phyloP scores from a whole-genome alignment of 129 eudicot genomes.

The Artemisia annua region DNA sequence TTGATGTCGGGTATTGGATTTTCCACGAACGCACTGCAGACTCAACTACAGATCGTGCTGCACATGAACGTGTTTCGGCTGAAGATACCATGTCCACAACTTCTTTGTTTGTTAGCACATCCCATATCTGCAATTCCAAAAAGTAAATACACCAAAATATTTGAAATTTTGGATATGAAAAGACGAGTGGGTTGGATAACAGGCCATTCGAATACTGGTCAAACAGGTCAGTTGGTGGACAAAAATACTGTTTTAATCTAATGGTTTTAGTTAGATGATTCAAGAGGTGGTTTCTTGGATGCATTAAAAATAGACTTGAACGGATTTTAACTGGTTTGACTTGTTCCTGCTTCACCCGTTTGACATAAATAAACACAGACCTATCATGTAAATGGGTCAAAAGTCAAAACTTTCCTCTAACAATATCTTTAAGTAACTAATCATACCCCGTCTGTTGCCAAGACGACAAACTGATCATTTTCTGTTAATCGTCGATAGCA shows the following conservation, averaged over 20 bases:
- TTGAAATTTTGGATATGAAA: not conserved
- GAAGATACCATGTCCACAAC: slow-evolving; percentile 70
- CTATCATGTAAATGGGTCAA: not conserved
- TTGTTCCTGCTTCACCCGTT: too few species aligned
- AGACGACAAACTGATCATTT: slow-evolving; percentile 72
- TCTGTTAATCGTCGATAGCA: slow-evolving; percentile 61
- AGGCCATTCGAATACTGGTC: too few species aligned
- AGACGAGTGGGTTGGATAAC: too few species aligned
- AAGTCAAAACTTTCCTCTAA: not conserved
- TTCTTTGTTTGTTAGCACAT: slow-evolving; percentile 77
- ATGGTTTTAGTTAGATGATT: too few species aligned
- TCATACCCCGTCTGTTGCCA: slow-evolving; percentile 89
- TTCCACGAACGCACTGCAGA: slow-evolving; percentile 86
- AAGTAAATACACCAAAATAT: not conserved
- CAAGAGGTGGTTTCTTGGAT: too few species aligned
- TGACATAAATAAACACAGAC: too few species aligned
- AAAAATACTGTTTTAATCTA: too few species aligned
- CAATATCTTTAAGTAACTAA: not conserved
- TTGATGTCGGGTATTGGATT: slow-evolving; percentile 77
- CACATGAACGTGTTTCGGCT: slow-evolving; percentile 53
- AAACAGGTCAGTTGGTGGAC: too few species aligned
- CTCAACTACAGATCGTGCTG: slow-evolving; percentile 76
- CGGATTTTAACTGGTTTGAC: too few species aligned
- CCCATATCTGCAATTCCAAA: slow-evolving; percentile 63
- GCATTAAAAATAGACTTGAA: too few species aligned